These are phyloP conservation scores for Claviceps digitariae DNA, from an alignment of 2,329 filamentous ascomycete species.

Conservation along the genomic window DNA sequence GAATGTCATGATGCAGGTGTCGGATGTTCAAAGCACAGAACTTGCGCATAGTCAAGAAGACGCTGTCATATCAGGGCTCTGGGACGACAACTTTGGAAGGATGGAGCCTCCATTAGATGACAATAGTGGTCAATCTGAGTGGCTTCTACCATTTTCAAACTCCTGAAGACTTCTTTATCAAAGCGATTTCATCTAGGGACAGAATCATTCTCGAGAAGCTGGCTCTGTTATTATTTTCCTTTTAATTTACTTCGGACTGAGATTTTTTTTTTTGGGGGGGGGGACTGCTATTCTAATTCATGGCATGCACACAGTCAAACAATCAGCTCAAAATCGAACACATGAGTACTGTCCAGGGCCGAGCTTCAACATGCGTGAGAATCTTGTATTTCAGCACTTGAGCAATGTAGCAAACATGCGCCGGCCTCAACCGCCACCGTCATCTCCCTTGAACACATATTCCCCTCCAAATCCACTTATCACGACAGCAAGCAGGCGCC, in stretches of 20 bases:
- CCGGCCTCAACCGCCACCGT: neutral
- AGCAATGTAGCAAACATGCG: constrained; percentile 1
- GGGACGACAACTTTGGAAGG: neutral
- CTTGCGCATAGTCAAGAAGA: neutral
- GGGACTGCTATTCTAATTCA: neutral
- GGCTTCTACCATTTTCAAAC: neutral
- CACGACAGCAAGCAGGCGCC: neutral
- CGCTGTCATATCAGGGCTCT: neutral
- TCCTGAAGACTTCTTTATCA: neutral
- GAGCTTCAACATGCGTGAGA: neutral
- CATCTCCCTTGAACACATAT: neutral
- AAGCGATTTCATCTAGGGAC: neutral
- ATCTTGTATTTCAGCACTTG: neutral
- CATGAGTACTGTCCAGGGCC: neutral
- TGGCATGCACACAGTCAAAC: neutral
- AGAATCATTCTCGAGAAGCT: neutral
- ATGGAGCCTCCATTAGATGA: neutral
- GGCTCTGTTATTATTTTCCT: neutral
- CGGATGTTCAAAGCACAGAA: neutral
- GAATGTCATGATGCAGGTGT: neutral
- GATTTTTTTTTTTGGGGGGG: neutral
- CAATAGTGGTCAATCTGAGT: neutral
- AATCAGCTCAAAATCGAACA: neutral
- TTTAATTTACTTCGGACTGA: neutral
- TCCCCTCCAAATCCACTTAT: neutral